Base-by-base conservation (phyloP, 768 basidiomycete genomes). In the Agaricus blazei region DNA sequence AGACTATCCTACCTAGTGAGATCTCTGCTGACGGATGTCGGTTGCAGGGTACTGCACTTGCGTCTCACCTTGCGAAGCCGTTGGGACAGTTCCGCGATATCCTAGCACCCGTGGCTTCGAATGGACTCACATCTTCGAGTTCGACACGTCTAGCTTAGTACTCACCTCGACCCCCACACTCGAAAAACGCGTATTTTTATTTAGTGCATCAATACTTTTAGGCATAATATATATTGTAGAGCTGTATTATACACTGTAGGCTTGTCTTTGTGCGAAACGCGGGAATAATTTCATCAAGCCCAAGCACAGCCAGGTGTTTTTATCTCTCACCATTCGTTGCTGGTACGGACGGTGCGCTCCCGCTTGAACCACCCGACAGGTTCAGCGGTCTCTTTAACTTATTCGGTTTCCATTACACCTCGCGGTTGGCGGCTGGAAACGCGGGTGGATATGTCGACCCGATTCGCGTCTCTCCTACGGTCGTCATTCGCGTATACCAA, bases 31-130 rank as follows among this genome's bases (percentile, higher is more conserved):
- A 59, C 52, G 31, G 54, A 46, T 44, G 47, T 19, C 34, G 37
- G 24, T 31, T 27, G 55, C 24, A 59, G 80, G 78, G 75, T 11
- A 73, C 61, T 51, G 64, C 64, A 29, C 67, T 81, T 31, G 77
- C 76, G 7, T 58, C 57, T 4, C 76, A 78, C 65, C 67, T 82
- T 6, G 75, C 75, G 28, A 72, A 71, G 49, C 71, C 77, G 9
- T 64, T 82, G 51, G 67, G 68, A 46, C 73, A 70, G 58, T 78
- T 74, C 52, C 69, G 77, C 31, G 70, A 75, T 41, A 65, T 67
- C 48, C 60, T 76, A n/a, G 61, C 63, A 8, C 62, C 65, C 64
- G 5, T 27, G 23, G 50, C 64, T 52, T 48, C 48, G 42, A 54
- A 54, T 23, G 56, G 64, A 48, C 63, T 67, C 2, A 59, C 59